Percentiles rank a stretch among this genome's conserved stretches.
phyloP scores from a whole-genome alignment of 306 rosid species.

The Casuarina glauca region DNA sequence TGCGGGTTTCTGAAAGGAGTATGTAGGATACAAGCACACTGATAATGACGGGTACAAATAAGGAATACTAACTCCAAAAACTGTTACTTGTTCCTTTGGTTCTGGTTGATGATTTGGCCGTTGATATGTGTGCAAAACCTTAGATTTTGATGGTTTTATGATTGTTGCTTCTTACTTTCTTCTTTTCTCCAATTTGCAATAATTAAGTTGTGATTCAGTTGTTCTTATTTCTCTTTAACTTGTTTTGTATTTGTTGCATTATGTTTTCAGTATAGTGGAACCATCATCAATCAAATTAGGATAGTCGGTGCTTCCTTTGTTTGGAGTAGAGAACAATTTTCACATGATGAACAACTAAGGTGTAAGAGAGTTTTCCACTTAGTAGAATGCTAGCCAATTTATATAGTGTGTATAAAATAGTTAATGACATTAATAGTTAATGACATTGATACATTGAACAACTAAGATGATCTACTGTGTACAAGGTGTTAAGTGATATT shows the following conservation, averaged over 20 bases:
- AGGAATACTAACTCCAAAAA: neutral
- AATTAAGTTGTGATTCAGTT: conserved; percentile 10
- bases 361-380: conserved; percentile 76
- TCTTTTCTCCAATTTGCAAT: conserved; percentile 6
- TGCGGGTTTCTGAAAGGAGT: neutral
- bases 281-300: conserved; percentile 92
- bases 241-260: conserved; percentile 21
- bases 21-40: neutral
- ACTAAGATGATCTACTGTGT: neutral
- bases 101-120: conserved; percentile 1
- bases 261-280: conserved; percentile 76
- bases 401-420: conserved; percentile 14
- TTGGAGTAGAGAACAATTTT: conserved; percentile 92
- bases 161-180: neutral
- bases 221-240: conserved; percentile 7
- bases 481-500: neutral
- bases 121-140: neutral
- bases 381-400: conserved; percentile 33
- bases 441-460: too few relatives aligned
- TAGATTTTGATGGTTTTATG: conserved; percentile 2
- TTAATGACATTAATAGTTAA: conserved; percentile 23
- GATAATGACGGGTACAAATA: neutral
- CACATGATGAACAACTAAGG: conserved; percentile 98
- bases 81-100: neutral
- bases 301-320: conserved; percentile 99